A percentile compares a stretch with the other conserved stretches of the same genome.
Evolutionary conservation across 331 rosid genomes (phyloP).

Genomic region (Prunus yedoensis): DNA sequence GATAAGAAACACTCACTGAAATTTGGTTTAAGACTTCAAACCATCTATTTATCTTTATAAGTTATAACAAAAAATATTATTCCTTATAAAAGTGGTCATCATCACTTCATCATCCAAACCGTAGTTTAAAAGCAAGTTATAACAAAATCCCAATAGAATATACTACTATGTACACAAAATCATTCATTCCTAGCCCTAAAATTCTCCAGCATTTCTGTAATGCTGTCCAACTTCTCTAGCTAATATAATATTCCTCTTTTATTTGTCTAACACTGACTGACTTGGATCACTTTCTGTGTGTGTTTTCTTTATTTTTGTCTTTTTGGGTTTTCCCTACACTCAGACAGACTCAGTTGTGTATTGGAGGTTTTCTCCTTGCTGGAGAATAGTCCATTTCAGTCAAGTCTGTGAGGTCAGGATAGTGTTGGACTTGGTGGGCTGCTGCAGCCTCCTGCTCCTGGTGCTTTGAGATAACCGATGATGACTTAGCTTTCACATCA

Average conservation of each 20-base stretch:
- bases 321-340: not conserved
- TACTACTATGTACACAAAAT: constrained; percentile 8
- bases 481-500: constrained; percentile 19
- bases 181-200: constrained; percentile 44
- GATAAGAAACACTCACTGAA: too few species aligned
- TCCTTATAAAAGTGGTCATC: constrained; percentile 5
- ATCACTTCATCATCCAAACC: constrained; percentile 25
- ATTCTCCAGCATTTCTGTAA: constrained; percentile 72
- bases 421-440: constrained; percentile 23
- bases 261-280: not conserved
- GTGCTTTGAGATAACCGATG: constrained; percentile 28
- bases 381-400: constrained; percentile 91
- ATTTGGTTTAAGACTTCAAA: too few species aligned
- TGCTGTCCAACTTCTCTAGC: constrained; percentile 37
- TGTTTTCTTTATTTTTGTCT: not conserved
- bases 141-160: constrained; percentile 17
- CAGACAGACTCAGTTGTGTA: constrained; percentile 55
- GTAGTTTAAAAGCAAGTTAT: constrained; percentile 8
- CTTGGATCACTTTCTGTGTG: constrained; percentile 1
- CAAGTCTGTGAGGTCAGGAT: constrained; percentile 45
- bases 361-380: constrained; percentile 78
- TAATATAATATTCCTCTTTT: constrained; percentile 11
- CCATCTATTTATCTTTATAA: too few species aligned
- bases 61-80: too few species aligned
- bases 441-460: constrained; percentile 20